Conservation (phyloP, 192 early-diverging fungal species). For the Backusella australiensis region DNA sequence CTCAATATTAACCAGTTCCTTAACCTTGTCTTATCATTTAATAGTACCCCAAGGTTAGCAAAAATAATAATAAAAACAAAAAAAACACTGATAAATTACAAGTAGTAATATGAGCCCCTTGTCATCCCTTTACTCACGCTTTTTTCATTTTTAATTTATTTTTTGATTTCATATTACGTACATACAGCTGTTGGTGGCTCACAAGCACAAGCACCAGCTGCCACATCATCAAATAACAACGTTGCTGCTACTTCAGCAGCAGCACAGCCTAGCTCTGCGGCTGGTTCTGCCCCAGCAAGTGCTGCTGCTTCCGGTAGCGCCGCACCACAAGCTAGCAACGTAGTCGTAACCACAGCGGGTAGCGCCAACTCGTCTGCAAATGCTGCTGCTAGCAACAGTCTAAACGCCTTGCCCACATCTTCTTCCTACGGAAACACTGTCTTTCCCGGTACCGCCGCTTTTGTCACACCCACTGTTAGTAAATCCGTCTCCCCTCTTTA, state of each 20-base stretch:
- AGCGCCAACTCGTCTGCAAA: not conserved
- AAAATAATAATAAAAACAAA: not conserved
- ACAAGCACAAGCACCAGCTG: not conserved
- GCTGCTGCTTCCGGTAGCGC: not conserved
- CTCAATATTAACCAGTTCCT: not conserved
- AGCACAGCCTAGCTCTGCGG: not conserved
- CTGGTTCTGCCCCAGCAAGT: not conserved
- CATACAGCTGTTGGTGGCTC: not conserved
- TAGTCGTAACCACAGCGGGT: not conserved
- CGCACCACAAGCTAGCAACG: not conserved
- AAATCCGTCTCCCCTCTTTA: slow-evolving; percentile 33
- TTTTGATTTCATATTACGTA: not conserved
- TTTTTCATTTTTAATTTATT: not conserved
- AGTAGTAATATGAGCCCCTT: not conserved
- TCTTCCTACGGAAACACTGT: slow-evolving; percentile 26
- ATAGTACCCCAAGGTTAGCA: slow-evolving; percentile 16
- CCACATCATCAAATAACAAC: not conserved
- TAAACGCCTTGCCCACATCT: slow-evolving; percentile 27
- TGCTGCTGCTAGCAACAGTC: not conserved
- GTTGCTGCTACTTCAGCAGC: slow-evolving; percentile 1
- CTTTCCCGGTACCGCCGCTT: slow-evolving; percentile 22
- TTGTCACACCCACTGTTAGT: slow-evolving; percentile 29
- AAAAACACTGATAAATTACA: not conserved
- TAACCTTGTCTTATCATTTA: not conserved
- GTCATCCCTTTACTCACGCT: not conserved